Conservation (phyloP, 176 grass and related monocot species). For the Neostapfia colusana region DNA sequence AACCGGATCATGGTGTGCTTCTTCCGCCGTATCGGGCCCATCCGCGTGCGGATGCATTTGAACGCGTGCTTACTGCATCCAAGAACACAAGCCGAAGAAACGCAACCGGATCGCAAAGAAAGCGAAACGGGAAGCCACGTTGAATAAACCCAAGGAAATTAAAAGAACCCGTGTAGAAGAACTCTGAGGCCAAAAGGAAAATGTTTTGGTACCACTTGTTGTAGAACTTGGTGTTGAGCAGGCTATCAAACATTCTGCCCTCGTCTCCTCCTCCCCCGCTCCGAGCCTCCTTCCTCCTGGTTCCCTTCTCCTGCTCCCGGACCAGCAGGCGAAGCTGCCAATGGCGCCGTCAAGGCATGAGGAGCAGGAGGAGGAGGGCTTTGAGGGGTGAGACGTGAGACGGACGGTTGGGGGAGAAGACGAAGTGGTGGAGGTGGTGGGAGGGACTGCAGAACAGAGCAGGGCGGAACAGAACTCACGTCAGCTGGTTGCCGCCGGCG, state of each 20-base stretch:
- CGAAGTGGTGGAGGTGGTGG: constrained; percentile 40
- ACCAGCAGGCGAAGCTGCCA: constrained; percentile 17
- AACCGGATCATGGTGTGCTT: constrained; percentile 75
- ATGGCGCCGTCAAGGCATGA: constrained; percentile 26
- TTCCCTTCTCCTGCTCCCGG: constrained; percentile 18
- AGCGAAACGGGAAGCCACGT: background rate
- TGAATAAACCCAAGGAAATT: background rate
- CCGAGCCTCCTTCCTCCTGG: constrained; percentile 5
- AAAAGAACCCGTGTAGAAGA: background rate
- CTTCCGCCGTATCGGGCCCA: constrained; percentile 71
- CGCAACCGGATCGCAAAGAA: background rate
- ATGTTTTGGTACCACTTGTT: constrained; percentile 57
- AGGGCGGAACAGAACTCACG: constrained; percentile 31
- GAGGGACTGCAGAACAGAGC: too few relatives aligned
- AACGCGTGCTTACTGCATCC: constrained; percentile 64
- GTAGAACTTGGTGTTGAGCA: constrained; percentile 79
- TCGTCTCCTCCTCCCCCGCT: background rate
- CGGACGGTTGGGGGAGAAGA: constrained; percentile 35
- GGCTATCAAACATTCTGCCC: constrained; percentile 60
- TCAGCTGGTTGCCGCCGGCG: constrained; percentile 21
- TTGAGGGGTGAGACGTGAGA: background rate
- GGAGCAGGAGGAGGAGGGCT: background rate
- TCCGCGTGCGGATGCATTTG: constrained; percentile 71
- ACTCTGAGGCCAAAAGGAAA: constrained; percentile 2
- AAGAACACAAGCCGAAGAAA: background rate